Evolutionary conservation across 495 filamentous ascomycete species (phyloP), one percentile per base, ranked within the genome.

Genomic region (Aspergillus affinis): DNA sequence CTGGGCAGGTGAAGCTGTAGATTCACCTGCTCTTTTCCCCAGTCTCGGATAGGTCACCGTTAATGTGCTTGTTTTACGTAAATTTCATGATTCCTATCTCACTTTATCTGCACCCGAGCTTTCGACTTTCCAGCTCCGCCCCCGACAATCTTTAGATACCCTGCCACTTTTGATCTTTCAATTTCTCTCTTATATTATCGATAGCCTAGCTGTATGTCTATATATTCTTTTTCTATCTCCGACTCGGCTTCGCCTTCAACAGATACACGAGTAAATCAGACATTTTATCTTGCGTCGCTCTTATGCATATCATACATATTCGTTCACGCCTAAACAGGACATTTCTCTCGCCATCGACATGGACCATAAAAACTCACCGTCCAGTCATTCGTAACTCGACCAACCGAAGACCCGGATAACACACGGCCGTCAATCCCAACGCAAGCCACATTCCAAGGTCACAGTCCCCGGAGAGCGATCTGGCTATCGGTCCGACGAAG

Each of bases 1-100:
- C 75, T 13, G 91, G 90, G 9, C 79, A 81, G 61, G 88, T 90
- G 54, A 69, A 65, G 57, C 61, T 69, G 47, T 69, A 65, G 46
- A 23, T 27, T 50, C 2, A 30, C 4, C 18, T 18, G 26, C 17
- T 54, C 7, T 32, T 18, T 48, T 48, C n/a, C 32, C 48, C 30
- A 15, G 29, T 8, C 7, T 41, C 13, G 15, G 13, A 15, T 41
- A 26, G 2, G 4, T 26, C 2, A 26, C 23, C 8, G 9, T 41
- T 57, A 1, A 20, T 52, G 15, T 52, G 23, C 9, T 52, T 18
- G 26, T 29, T 4, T 5, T 30, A 52, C 20, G 30, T 52, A 15
- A 29, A 13, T 52, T 30, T 32, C 21, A 26, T 52, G 13, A 32
- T 26, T 52, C 8, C 2, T 10, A 10, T 4, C 13, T 23, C 4